phyloP scores from a whole-genome alignment of 148 eudicot genomes.

The Fagopyrum esculentum region DNA sequence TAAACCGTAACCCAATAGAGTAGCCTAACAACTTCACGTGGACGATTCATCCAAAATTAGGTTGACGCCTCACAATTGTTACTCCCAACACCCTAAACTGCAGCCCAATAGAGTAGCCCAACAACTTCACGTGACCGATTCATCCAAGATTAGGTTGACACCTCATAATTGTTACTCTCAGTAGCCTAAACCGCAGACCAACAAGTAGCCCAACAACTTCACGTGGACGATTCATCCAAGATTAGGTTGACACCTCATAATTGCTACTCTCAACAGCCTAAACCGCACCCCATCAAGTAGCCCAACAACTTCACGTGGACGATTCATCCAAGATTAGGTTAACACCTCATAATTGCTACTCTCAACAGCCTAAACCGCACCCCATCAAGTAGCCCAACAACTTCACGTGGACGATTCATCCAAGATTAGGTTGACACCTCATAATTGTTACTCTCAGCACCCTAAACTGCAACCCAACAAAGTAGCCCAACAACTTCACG shows the following conservation, averaged over 20 bases:
- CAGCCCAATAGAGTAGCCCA: slow-evolving; percentile 33
- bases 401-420: no score
- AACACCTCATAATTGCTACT: no score
- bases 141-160: slow-evolving; percentile 40
- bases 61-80: slow-evolving; percentile 67
- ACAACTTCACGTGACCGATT: slow-evolving; percentile 45
- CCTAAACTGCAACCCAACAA: no score
- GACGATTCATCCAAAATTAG: slow-evolving; percentile 88
- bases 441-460: no score
- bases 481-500: slow-evolving; percentile 60
- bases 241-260: slow-evolving; percentile 89
- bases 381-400: no score
- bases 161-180: slow-evolving; percentile 88
- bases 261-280: slow-evolving; percentile 91
- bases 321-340: no score
- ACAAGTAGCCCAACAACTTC: slow-evolving; percentile 62
- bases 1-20: slow-evolving; percentile 29
- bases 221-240: slow-evolving; percentile 81
- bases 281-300: slow-evolving; percentile 65
- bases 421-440: no score
- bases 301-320: neutral
- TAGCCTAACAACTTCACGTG: slow-evolving; percentile 61
- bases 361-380: no score
- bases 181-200: slow-evolving; percentile 79
- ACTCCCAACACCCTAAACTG: no score